Evolutionary conservation across 2,329 filamentous ascomycete species (phyloP).

Genomic region (Grosmannia penicillata): DNA sequence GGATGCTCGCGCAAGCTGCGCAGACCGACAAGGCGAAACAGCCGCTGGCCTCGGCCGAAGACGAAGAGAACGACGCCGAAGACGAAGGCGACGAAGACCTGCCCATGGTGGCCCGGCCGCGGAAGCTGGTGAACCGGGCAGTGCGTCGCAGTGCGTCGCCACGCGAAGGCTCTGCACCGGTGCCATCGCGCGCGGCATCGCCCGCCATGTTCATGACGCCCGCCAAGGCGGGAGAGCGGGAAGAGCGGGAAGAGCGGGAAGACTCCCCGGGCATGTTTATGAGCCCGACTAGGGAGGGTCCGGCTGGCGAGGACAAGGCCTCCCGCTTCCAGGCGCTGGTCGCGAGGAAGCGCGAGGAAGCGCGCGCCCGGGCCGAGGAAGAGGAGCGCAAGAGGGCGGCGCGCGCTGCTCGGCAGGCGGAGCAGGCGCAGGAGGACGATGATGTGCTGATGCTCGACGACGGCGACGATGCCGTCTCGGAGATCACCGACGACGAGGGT

Average conservation of each 20-base stretch:
- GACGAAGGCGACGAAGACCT: slow-evolving; percentile 18
- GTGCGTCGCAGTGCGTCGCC: slow-evolving; percentile 9
- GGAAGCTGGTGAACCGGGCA: slow-evolving; percentile 15
- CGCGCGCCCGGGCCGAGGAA: slow-evolving; percentile 49
- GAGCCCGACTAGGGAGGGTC: slow-evolving; percentile 25
- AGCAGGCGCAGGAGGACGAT: slow-evolving; percentile 23
- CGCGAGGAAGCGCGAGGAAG: slow-evolving; percentile 57
- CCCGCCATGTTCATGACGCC: slow-evolving; percentile 10
- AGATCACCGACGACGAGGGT: slow-evolving; percentile 45
- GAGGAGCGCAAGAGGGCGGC: slow-evolving; percentile 33
- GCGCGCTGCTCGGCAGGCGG: slow-evolving; percentile 25
- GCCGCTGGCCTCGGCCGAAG: slow-evolving; percentile 8
- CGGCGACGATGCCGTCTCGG: slow-evolving; percentile 33
- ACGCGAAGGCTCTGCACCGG: not conserved
- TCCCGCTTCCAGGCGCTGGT: slow-evolving; percentile 56
- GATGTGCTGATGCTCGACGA: slow-evolving; percentile 25
- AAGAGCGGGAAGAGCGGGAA: slow-evolving; percentile 17
- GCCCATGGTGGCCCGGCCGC: slow-evolving; percentile 23
- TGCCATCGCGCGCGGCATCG: slow-evolving; percentile 9
- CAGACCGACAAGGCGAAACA: slow-evolving; percentile 11
- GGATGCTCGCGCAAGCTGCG: slow-evolving; percentile 22
- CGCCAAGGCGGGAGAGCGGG: slow-evolving; percentile 10
- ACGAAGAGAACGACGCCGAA: slow-evolving; percentile 10
- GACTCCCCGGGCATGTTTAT: slow-evolving; percentile 42
- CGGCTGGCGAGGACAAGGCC: slow-evolving; percentile 21